These are phyloP conservation scores for Calonectria honghensis DNA, from an alignment of 2,329 filamentous ascomycete genomes.

Conservation along the genomic window DNA sequence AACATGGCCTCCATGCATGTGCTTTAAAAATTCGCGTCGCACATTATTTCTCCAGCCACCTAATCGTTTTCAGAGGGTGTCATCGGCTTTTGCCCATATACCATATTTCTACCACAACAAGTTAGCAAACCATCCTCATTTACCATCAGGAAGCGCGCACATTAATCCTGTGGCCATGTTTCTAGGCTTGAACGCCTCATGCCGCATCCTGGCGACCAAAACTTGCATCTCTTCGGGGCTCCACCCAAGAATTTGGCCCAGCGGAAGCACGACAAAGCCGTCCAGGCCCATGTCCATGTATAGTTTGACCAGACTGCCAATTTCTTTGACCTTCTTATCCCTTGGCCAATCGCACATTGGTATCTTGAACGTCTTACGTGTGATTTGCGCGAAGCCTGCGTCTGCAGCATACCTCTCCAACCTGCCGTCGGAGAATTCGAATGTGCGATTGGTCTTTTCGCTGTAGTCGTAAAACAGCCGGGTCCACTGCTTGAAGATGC, in stretches of 20 bases:
- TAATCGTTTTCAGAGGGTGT: not conserved
- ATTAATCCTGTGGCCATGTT: constrained; percentile 7
- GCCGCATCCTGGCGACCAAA: constrained; percentile 18
- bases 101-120: not conserved
- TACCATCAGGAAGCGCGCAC: not conserved
- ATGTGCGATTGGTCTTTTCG: constrained; percentile 51
- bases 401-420: constrained; percentile 47
- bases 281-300: constrained; percentile 9
- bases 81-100: constrained; percentile 10
- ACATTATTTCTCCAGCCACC: not conserved
- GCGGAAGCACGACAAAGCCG: constrained; percentile 12
- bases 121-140: constrained; percentile 1
- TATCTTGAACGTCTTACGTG: constrained; percentile 57
- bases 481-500: constrained; percentile 47
- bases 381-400: constrained; percentile 59
- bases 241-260: constrained; percentile 26
- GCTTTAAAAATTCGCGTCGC: too few species aligned
- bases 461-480: constrained; percentile 53
- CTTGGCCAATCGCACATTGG: constrained; percentile 65
- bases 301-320: constrained; percentile 56
- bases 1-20: not conserved
- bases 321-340: constrained; percentile 61
- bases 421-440: constrained; percentile 41
- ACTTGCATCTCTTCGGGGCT: constrained; percentile 20
- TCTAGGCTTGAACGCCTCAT: not conserved